Base-by-base conservation (phyloP, 106 monocot genomes). In the Dioscorea alata region DNA sequence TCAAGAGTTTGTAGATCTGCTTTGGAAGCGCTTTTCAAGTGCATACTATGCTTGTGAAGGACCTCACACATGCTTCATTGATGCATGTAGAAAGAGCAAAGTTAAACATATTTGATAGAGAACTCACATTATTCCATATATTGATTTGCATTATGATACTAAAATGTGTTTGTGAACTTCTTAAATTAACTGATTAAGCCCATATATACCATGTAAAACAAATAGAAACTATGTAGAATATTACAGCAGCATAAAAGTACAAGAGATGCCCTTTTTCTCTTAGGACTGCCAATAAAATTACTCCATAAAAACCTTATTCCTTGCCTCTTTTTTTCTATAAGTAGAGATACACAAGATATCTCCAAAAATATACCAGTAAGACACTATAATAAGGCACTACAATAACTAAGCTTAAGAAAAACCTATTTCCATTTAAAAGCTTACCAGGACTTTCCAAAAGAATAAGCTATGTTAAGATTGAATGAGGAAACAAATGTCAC, bases 21-120 rank as follows among this genome's bases (percentile, higher is more conserved):
- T 65, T 49, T 59, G 42, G 42, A 20, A n/a, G 64, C 21, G 21
- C 58, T 74, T 49, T 70, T 80, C 2, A 58, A 74, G 10, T 75
- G 80, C 22, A 49, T 58, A 50, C 48, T 31, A 9, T 75, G 56
- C 74, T 51, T 70, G n/a, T 70, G 65, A 24, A 74, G 68, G 56
- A 80, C 58, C 8, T 79, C 79, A 15, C 57, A 62, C 73, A 79
- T 79, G 59, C 79, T 79, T 48, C n/a, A 79, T 22, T 13, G 50
- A 49, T 58, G 57, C 48, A 72, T 9, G n/a, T 6, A 53, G n/a
- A 4, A 53, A 53, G 4, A 2, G n/a, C 53, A 53, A 53, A 53
- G 53, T 53, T 53, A 16, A 53, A 53, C 17, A 16, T 53, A 34
- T 34, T 34, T 4, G 7, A 34, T 34, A 34, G 34, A 34, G 34